These are phyloP conservation scores for Trichoderma gamsii DNA, from an alignment of 495 filamentous ascomycete genomes.

Conservation along the genomic window DNA sequence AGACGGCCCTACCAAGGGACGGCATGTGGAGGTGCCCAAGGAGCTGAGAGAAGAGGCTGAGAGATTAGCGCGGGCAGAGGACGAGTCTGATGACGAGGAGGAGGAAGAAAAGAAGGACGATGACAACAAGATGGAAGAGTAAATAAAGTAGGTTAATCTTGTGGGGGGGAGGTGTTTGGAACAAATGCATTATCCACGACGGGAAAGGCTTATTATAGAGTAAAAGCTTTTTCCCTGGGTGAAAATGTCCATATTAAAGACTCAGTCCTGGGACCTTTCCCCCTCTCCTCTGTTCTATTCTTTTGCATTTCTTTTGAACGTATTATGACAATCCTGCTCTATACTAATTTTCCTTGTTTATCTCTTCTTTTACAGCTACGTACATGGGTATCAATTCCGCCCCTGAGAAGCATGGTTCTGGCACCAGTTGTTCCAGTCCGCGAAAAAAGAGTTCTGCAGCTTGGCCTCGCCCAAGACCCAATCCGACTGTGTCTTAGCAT, in stretches of 20 bases:
- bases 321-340: background rate
- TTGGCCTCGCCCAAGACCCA: slow-evolving; percentile 41
- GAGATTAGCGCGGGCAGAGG: slow-evolving; percentile 68
- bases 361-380: background rate
- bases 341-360: background rate
- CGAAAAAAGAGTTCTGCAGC: slow-evolving; percentile 45
- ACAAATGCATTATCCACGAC: slow-evolving; percentile 10
- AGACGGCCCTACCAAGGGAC: slow-evolving; percentile 81
- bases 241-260: background rate
- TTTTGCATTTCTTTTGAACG: background rate
- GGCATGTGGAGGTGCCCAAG: slow-evolving; percentile 86
- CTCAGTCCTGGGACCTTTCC: background rate
- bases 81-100: slow-evolving; percentile 72
- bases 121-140: slow-evolving; percentile 70
- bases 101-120: slow-evolving; percentile 52
- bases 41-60: slow-evolving; percentile 86
- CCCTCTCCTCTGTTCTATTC: background rate
- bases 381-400: slow-evolving; percentile 14
- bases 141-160: slow-evolving; percentile 20
- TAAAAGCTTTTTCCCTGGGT: slow-evolving; percentile 11
- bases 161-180: background rate
- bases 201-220: slow-evolving; percentile 7
- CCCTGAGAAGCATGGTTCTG: slow-evolving; percentile 39
- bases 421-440: slow-evolving; percentile 53
- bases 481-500: slow-evolving; percentile 38